A percentile compares a stretch with the other conserved stretches of the same genome.
These are phyloP conservation scores for Saksenaea oblongispora DNA, from an alignment of 371 early-diverging fungal species.

Conservation along the genomic window DNA sequence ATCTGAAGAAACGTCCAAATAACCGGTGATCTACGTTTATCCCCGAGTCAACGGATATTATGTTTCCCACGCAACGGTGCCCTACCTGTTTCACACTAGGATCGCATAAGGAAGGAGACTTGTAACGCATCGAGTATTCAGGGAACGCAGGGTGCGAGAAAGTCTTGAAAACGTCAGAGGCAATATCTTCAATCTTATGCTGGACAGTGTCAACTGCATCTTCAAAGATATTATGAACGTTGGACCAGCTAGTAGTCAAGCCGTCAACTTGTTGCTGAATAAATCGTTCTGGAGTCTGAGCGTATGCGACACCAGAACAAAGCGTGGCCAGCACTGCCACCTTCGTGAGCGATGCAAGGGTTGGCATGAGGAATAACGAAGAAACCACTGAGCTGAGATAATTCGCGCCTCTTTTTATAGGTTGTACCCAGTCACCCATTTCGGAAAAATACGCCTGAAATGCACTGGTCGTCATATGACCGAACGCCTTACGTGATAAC, in stretches of 20 bases:
- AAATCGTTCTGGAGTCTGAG: conserved; percentile 18
- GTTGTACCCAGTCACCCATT: no score
- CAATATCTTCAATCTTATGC: background rate
- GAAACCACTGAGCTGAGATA: background rate
- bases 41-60: background rate
- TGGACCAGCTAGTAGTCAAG: conserved; percentile 28
- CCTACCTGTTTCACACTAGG: conserved; percentile 63
- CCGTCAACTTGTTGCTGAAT: conserved; percentile 28
- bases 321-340: conserved; percentile 20
- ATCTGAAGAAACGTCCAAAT: conserved; percentile 68
- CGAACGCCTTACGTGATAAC: no score
- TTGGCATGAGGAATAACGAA: conserved; percentile 24
- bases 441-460: no score
- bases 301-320: conserved; percentile 13
- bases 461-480: no score
- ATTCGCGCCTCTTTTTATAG: background rate
- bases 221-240: conserved; percentile 27
- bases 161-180: conserved; percentile 28
- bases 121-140: conserved; percentile 72
- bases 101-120: conserved; percentile 74
- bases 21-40: conserved; percentile 66
- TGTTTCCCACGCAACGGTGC: background rate
- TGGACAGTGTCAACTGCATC: conserved; percentile 9
- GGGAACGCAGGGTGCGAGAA: conserved; percentile 69
- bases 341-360: conserved; percentile 25